phyloP scores from a whole-genome alignment of 345 rosid species.

The Populus simonii region DNA sequence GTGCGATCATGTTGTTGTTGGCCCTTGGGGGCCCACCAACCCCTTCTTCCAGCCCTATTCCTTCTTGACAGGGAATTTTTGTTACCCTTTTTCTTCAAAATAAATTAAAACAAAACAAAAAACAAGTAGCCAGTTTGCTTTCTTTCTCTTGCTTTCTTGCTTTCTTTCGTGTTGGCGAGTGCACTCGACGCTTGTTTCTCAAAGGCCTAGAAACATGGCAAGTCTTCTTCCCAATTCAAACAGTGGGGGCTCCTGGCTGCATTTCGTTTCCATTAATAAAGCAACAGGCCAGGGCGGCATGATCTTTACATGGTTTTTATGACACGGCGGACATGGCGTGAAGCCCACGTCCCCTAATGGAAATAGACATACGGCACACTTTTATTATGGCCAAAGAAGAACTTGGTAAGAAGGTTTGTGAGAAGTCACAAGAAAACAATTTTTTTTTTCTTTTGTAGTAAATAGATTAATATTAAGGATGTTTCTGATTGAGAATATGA shows the following conservation, averaged over 20 bases:
- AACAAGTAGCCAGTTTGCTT: not conserved
- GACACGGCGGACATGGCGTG: not conserved
- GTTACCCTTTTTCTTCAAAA: not conserved
- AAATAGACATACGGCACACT: not conserved
- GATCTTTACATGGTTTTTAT: not conserved
- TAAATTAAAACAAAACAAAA: not conserved
- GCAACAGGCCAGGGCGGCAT: constrained; percentile 2
- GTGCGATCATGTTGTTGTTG: constrained; percentile 48
- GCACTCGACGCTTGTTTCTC: not conserved
- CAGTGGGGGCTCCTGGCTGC: not conserved
- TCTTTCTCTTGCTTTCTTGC: not conserved
- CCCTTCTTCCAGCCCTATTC: constrained; percentile 27
- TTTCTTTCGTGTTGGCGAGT: not conserved
- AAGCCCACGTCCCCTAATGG: not conserved
- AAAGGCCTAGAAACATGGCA: not conserved
- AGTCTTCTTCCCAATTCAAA: not conserved
- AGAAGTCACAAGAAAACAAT: no score
- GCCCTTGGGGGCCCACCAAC: constrained; percentile 28
- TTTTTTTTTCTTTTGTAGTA: no score
- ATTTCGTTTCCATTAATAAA: not conserved
- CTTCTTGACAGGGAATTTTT: constrained; percentile 4
- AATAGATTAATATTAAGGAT: no score
- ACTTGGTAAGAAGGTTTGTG: no score
- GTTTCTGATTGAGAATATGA: no score
- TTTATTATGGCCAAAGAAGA: not conserved